These are phyloP conservation scores for Leccinellum luteum DNA, from an alignment of 768 basidiomycete genomes.

Conservation along the genomic window DNA sequence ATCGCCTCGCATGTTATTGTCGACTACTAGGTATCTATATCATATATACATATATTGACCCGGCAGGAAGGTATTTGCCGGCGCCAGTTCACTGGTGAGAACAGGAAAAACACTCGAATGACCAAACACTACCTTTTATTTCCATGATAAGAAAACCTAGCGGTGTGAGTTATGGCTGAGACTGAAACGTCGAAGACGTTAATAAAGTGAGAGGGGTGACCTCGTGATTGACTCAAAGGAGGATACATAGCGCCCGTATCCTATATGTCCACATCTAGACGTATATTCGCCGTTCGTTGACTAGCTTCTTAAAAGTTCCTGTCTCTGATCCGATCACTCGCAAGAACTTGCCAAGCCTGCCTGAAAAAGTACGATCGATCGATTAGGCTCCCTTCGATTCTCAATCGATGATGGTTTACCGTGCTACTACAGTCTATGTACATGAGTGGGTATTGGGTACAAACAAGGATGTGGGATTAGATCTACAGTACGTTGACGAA, in stretches of 20 bases:
- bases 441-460: constrained; percentile 8
- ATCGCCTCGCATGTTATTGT: too few species aligned
- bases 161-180: not conserved
- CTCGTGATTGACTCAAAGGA: not conserved
- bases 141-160: too few species aligned
- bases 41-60: too few species aligned
- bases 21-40: too few species aligned
- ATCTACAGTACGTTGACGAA: constrained; percentile 21
- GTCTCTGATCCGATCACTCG: not conserved
- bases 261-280: not conserved
- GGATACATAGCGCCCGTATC: not conserved
- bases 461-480: constrained; percentile 5
- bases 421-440: constrained; percentile 16
- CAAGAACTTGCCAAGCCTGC: not conserved
- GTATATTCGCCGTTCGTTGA: not conserved
- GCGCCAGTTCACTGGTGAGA: too few species aligned
- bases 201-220: not conserved
- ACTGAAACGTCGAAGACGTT: not conserved
- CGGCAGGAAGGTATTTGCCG: too few species aligned
- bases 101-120: too few species aligned
- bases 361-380: not conserved
- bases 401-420: not conserved
- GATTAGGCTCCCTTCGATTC: not conserved
- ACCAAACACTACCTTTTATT: too few species aligned
- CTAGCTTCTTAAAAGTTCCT: not conserved